Base-by-base conservation (phyloP, 495 filamentous ascomycete species). In the Neurospora sp. region DNA sequence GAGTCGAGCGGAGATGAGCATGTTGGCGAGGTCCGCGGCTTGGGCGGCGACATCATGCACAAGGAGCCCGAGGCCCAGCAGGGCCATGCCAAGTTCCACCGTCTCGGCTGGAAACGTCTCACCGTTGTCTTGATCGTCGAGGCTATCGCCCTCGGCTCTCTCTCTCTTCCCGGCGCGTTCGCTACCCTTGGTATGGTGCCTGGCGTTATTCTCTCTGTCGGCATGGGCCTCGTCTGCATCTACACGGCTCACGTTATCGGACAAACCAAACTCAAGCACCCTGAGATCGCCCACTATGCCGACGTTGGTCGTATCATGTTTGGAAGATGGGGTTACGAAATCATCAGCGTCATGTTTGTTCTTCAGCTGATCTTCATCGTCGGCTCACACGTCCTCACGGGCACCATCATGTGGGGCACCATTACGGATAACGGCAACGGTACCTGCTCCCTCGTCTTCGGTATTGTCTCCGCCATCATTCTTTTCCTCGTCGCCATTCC, bases 211-310 rank as follows among this genome's bases (percentile, higher is more conserved):
- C 83, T 90, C 70, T 88, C 90, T 49, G 40, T 92, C 46, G 77
- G 80, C 27, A 79, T 93, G 35, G 93, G 93, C 20, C 78, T 91
- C 27, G 75, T 93, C 12, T 89, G 92, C 49, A 90, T 90, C 44
- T 96, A 95, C 81, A 93, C 91, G 20, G 91, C 91, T 76, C 93
- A 90, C 74, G 87, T 94, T 40, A 88, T 95, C 75, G 92, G 91
- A 27, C 91, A 94, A 80, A 90, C 96, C 79, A 95, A 94, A 79
- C 75, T 90, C 70, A 86, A 83, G 72, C 90, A 90, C 77, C 93
- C 93, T 1, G 84, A 91, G n/a, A 88, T 95, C 44, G 84, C 88
- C 72, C 89, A 90, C 80, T 90, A 94, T 80, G 89, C 90, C 27
- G 92, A 96, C 77, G 92, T 89, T 4, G 90, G 90, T 16, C 82